Percentiles rank a stretch among this genome's conserved stretches.
These are phyloP conservation scores for Talaromyces rugulosus DNA, from an alignment of 2,329 filamentous ascomycete species.

Conservation along the genomic window DNA sequence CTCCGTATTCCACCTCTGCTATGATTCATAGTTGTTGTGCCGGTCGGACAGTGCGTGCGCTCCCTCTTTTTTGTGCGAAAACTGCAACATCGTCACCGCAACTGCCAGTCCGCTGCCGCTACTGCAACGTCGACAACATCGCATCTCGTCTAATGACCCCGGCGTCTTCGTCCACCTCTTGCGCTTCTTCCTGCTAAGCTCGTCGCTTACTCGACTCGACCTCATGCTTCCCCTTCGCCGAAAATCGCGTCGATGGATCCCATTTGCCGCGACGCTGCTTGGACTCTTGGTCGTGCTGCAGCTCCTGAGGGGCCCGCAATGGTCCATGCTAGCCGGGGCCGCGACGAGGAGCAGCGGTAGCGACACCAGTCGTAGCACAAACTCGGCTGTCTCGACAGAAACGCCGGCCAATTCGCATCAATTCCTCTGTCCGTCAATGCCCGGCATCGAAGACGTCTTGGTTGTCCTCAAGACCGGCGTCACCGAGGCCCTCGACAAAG, in stretches of 20 bases:
- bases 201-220: neutral
- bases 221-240: slow-evolving; percentile 42
- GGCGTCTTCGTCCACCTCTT: neutral
- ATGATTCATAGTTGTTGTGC: neutral
- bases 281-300: slow-evolving; percentile 51
- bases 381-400: neutral
- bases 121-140: neutral
- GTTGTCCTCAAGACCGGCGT: slow-evolving; percentile 57
- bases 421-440: slow-evolving; percentile 28
- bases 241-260: slow-evolving; percentile 30
- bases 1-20: neutral
- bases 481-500: slow-evolving; percentile 52
- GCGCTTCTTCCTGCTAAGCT: neutral
- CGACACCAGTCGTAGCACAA: slow-evolving; percentile 5
- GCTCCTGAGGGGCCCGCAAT: slow-evolving; percentile 44
- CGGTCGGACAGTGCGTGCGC: neutral
- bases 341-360: slow-evolving; percentile 9
- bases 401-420: neutral
- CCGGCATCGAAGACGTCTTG: slow-evolving; percentile 50
- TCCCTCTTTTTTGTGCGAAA: neutral
- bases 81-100: neutral
- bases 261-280: slow-evolving; percentile 53
- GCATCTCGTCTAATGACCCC: neutral
- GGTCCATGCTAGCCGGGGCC: slow-evolving; percentile 3
- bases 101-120: neutral